Evolutionary conservation across 2,329 filamentous ascomycete species (phyloP).

Genomic region (Chalaropsis ovoidea): DNA sequence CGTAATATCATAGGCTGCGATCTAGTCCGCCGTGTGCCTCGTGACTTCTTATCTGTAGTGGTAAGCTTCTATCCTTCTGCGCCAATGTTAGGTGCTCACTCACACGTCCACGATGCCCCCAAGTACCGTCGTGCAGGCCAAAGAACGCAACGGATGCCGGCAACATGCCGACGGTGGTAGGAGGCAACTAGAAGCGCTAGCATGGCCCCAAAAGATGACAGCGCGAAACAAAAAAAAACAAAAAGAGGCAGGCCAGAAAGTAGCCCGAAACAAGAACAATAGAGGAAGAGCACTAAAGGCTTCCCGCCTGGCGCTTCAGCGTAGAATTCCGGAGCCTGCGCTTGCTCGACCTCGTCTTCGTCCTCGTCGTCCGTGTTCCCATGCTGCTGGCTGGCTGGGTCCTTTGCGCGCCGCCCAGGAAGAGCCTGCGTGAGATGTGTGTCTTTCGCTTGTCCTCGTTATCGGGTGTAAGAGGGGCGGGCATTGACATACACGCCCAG

Average conservation of each 20-base stretch:
- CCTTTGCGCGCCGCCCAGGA: too few species aligned
- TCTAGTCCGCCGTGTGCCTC: too few species aligned
- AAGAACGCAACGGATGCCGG: conserved; percentile 6
- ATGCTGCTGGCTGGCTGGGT: too few species aligned
- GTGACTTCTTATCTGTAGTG: background rate
- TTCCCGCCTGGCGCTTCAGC: background rate
- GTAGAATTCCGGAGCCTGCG: background rate
- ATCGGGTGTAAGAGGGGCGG: background rate
- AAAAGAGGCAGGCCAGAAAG: background rate
- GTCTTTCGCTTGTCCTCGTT: background rate
- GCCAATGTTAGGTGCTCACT: too few species aligned
- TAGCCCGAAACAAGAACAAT: conserved; percentile 12
- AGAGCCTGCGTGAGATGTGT: too few species aligned
- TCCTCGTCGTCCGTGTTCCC: background rate
- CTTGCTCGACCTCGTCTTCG: background rate
- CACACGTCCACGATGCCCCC: background rate
- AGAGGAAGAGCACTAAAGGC: background rate
- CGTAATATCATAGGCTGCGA: background rate
- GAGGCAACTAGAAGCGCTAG: background rate
- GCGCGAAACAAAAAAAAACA: background rate
- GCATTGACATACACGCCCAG: background rate
- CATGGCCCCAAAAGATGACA: background rate
- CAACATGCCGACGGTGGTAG: conserved; percentile 1
- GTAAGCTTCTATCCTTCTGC: background rate
- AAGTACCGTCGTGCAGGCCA: background rate